Base-by-base conservation (phyloP, 345 rosid genomes). In the Trapa incisa region DNA sequence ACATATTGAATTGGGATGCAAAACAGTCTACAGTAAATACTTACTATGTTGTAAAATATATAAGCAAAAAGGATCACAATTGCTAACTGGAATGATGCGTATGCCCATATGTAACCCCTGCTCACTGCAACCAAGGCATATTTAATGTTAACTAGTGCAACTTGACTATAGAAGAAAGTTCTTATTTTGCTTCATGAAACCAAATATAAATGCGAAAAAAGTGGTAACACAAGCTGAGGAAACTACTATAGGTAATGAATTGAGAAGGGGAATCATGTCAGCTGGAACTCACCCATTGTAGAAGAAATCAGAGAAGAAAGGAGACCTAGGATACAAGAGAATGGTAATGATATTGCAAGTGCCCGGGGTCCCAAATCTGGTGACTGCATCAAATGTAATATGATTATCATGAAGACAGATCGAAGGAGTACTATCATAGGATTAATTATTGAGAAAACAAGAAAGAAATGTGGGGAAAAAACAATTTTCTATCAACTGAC, bases 71-170 rank as follows among this genome's bases (percentile, higher is more conserved):
- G 81, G 75, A 85, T 81, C 70, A 85, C 85, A 38, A 79, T 73
- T 0, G 85, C 86, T 76, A 83, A 85, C 73, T 85, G 89, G 68
- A 82, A 81, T 60, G 79, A 82, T 54, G 85, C 81, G 76, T 81
- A 85, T 2, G 83, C 89, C 89, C 89, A 82, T 45, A 80, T 79
- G 81, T 82, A 85, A 67, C 78, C 72, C 73, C 85, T 73, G 82
- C 78, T 81, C 78, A 83, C 89, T 85, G 85, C 68, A 71, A 74
- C 54, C 70, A 64, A 62, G 68, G 42, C 13, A 39, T 35, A 50
- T 37, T 43, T 37, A 63, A 71, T 41, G 38, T 64, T 65, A 29
- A 15, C 10, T 14, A 37, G 39, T 37, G 16, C 1, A 22, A 62
- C 38, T 15, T 37, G 42, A 63, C 13, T 63, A 32, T 9, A 14